These are phyloP conservation scores for Russula compacta DNA, from an alignment of 768 basidiomycete genomes.

Conservation along the genomic window DNA sequence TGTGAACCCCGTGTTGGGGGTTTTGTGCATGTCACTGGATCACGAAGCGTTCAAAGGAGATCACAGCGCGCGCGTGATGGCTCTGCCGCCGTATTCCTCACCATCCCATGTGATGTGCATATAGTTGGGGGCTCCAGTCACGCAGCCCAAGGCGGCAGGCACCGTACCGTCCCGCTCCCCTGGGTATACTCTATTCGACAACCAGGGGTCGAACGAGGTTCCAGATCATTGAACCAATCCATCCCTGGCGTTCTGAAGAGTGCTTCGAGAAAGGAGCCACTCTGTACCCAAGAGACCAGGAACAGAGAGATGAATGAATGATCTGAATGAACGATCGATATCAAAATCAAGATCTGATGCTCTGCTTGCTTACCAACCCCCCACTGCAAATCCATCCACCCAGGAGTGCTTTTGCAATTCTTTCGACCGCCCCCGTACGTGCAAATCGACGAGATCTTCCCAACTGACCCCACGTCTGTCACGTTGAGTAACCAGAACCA, in stretches of 20 bases:
- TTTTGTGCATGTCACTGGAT: neutral
- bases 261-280: neutral
- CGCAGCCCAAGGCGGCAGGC: neutral
- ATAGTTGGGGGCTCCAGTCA: neutral
- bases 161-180: neutral
- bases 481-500: no score
- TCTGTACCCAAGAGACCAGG: slow-evolving; percentile 4
- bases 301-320: neutral
- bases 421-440: neutral
- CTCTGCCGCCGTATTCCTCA: neutral
- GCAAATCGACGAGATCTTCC: neutral
- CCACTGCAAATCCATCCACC: neutral
- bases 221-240: neutral
- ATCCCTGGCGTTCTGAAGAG: neutral
- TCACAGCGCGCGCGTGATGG: neutral
- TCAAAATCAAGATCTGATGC: slow-evolving; percentile 4
- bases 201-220: neutral
- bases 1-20: neutral
- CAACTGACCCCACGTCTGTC: neutral
- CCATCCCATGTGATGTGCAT: neutral
- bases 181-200: neutral
- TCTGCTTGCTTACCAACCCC: neutral
- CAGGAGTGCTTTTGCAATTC: neutral
- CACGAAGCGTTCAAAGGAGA: neutral
- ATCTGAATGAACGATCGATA: neutral